Conservation (phyloP, 2,329 filamentous ascomycete genomes). For the Colletotrichum cordylinicola region DNA sequence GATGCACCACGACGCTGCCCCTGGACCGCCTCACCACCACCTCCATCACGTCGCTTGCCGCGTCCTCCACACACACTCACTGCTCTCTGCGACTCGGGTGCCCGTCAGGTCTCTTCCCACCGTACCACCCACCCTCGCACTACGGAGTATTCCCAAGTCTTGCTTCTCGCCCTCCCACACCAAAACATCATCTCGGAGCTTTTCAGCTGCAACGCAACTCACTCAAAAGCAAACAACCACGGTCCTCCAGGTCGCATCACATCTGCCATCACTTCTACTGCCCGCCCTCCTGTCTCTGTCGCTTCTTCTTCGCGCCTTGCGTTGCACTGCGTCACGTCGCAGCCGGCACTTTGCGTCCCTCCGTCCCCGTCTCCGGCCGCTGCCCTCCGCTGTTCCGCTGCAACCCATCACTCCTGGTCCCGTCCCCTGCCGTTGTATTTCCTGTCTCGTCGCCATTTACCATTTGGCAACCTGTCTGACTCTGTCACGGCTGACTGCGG, state of each 20-base stretch:
- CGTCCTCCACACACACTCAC: neutral
- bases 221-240: neutral
- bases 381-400: neutral
- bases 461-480: neutral
- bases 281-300: neutral
- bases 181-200: conserved; percentile 7
- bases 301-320: neutral
- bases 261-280: neutral
- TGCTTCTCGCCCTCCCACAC: conserved; percentile 3
- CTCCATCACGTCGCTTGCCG: neutral
- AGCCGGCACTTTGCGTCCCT: neutral
- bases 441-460: conserved; percentile 10
- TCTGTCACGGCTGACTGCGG: conserved; percentile 5
- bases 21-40: neutral
- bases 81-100: neutral
- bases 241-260: neutral
- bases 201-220: conserved; percentile 14
- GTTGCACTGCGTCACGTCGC: neutral
- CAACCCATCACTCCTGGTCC: neutral
- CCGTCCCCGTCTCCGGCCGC: neutral
- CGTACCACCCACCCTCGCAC: neutral
- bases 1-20: neutral
- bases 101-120: neutral
- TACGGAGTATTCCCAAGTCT: neutral
- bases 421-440: neutral